Base-by-base conservation (phyloP, 106 monocot genomes). In the Dendrobium nobile region DNA sequence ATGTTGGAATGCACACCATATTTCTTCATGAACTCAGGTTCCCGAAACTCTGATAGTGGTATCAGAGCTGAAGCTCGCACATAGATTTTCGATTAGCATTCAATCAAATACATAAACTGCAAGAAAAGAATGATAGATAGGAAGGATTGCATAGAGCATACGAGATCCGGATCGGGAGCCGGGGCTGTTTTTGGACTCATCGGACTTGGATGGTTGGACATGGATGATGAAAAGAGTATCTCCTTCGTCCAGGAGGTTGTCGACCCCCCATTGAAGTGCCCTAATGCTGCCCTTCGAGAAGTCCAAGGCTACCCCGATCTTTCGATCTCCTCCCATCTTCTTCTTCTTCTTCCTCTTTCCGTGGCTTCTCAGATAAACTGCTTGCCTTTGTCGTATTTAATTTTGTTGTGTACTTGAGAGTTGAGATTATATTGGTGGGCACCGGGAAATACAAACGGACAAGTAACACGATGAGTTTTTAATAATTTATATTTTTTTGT, bases 261-360 rank as follows among this genome's bases (percentile, higher is more conserved):
- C 90, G 77, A 92, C 79, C 7, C 89, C 92, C 94, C 94, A 95
- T 15, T 72, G 41, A 72, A 95, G 86, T 20, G 94, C 94, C 16
- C 27, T 77, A 73, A 92, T 90, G 90, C 92, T 88, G 86, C 92
- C 92, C 73, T 75, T 75, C 19, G 94, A 95, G 94, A 82, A 90
- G 82, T 95, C 94, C 77, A 92, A 18, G 40, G 92, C 94, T 70
- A 92, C 88, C 9, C 92, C 94, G 84, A 95, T 80, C 82, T 72
- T 90, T 28, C 88, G 82, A 73, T 87, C 88, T 2, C 84, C 87
- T 51, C 65, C 82, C 89, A 88, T 88, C 27, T 74, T 20, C 9
- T 2, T 45, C 56, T 13, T 2, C 24, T n/a, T 15, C 20, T 31
- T 70, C 20, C 1, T 15, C 37, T 33, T 37, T 61, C 10, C 5